Evolutionary conservation across 2,329 filamentous ascomycete species (phyloP).

Genomic region (Myriosclerotinia scirpicola): DNA sequence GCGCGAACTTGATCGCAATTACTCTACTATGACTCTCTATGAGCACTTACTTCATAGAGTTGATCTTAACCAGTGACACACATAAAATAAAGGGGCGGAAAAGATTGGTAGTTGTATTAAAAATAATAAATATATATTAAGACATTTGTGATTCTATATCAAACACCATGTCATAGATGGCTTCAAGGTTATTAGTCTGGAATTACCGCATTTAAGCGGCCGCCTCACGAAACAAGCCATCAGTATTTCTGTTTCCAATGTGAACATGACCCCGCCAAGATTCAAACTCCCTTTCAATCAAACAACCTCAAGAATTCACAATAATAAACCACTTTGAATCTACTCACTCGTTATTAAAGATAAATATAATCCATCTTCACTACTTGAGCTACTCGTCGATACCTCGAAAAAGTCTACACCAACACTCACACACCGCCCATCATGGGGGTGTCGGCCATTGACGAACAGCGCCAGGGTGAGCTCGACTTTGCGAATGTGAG

Average conservation of each 20-base stretch:
- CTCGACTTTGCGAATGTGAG: slow-evolving; percentile 16
- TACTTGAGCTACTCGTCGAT: not conserved
- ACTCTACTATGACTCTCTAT: not conserved
- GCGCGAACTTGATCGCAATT: not conserved
- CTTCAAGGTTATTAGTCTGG: not conserved
- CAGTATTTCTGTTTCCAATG: slow-evolving; percentile 15
- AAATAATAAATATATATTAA: slow-evolving; percentile 3
- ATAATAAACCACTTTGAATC: not conserved
- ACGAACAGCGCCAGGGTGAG: slow-evolving; percentile 77
- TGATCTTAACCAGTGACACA: not conserved
- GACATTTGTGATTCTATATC: slow-evolving; percentile 15
- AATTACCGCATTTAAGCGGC: not conserved
- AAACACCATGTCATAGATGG: slow-evolving; percentile 13
- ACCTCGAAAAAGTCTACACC: slow-evolving; percentile 4
- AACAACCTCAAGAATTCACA: slow-evolving; percentile 2
- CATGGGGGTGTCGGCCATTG: slow-evolving; percentile 71
- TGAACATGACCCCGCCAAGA: slow-evolving; percentile 17
- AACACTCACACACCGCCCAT: slow-evolving; percentile 23
- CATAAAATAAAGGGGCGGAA: not conserved
- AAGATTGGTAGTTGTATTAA: not conserved
- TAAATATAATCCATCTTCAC: not conserved
- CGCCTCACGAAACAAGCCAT: slow-evolving; percentile 18
- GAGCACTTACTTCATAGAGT: slow-evolving; percentile 6
- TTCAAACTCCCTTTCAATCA: slow-evolving; percentile 20
- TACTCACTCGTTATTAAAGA: not conserved